Base-by-base conservation (phyloP, 371 early-diverging fungal genomes). In the Mortierella sp. region DNA sequence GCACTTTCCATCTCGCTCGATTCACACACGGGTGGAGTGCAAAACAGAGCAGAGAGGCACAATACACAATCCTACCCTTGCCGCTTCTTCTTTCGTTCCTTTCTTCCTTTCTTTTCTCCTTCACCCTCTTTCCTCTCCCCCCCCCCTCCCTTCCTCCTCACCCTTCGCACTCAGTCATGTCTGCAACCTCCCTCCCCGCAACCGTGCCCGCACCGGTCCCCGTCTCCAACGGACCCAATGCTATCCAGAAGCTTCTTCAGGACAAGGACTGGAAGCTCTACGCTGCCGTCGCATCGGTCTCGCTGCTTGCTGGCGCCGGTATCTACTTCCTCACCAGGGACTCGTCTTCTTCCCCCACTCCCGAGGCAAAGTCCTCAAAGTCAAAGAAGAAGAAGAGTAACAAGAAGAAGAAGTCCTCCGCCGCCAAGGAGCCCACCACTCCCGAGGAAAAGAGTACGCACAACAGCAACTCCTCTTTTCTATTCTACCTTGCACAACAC, bases 201-300 rank as follows among this genome's bases (percentile, higher is more conserved):
- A 77, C 74, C 63, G 83, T 72, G 28, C 79, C 85, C n/a, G 82
- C 82, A 24, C 87, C 82, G 28, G 87, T 76, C 55, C 80, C 87
- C 57, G 82, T 77, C 38, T 78, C 87, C 8, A 73, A 70, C 78
- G 80, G 80, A 14, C 80, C 72, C 16, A 82, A 68, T 63, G 81
- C 88, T 16, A 79, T 93, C 63, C 93, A 92, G 73, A 90, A 91
- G 88, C 92, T 93, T 79, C 88, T 95, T 78, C 92, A 92, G 80
- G 94, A 94, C 83, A 94, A 94, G 80, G 93, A 94, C 88, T 95
- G 96, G 96, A 95, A 94, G 88, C 94, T 95, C 79, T 94, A 93
- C 78, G 92, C 93, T 28, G 94, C 95, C 45, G 87, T 95, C 26
- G 91, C 91, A 65, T 94, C 94, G 50, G 94, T 94, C 76, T 81